Base-by-base conservation (phyloP, 2,329 filamentous ascomycete genomes). In the Xylaria sp. region DNA sequence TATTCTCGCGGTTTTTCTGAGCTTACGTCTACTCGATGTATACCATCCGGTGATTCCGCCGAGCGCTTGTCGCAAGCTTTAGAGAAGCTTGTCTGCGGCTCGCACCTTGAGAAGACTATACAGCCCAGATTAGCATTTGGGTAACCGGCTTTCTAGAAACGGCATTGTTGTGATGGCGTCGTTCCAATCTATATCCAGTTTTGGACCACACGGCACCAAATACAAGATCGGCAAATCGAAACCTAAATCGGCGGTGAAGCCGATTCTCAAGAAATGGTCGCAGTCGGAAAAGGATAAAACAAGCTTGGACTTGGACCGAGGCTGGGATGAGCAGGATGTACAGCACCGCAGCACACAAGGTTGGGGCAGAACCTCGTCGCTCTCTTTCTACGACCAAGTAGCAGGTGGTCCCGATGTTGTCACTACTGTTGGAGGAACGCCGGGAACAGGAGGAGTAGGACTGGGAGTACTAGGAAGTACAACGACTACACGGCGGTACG, bases 261-360 rank as follows among this genome's bases (percentile, higher is more conserved):
- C 88, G 10, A 89, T 90, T 52, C 79, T 90, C 61, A 89, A 89
- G 77, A 90, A 89, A 76, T 76, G 69, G 68, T 86, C 71, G 34
- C 70, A 72, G 67, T 79, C 83, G 41, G 82, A 85, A 57, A 88
- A 86, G 72, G 87, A 89, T 71, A 89, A 89, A 80, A 89, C 84
- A 74, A 90, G 88, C 53, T 78, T 90, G 67, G 89, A 91, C 72
- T 77, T 90, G 69, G 86, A 90, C 75, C 84, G 88, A 52, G 82
- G 83, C 23, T 88, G 86, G 83, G 85, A 87, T 48, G 87, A 89
- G 67, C 86, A 88, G 73, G 78, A 80, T 78, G 74, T 71, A 28
- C 78, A 75, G 45, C 75, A 82, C 69, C 78, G 76, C 23, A 77
- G 75, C 39, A 66, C 60, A n/a, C 60, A 75, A 25, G 70, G 66